Base-by-base conservation (phyloP, 2,329 filamentous ascomycete species). In the Penicillium sp. region DNA sequence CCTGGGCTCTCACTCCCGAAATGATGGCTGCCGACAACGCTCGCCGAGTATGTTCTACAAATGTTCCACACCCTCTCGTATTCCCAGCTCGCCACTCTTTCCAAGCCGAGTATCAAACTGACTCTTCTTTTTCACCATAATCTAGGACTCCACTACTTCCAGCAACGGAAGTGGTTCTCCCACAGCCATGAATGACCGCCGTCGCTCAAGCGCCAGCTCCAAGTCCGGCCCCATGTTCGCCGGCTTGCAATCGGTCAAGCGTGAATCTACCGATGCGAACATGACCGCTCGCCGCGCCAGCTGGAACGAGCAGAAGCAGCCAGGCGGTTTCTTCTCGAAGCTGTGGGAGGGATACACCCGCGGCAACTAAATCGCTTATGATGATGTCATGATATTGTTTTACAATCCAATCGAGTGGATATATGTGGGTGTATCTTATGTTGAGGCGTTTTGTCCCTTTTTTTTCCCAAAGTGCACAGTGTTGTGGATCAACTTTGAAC, bases 211-310 rank as follows among this genome's bases (percentile, higher is more conserved):
- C 42, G 55, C 42, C 1, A 35, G 52, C 42, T 59, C 59, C 2
- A 36, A 52, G 39, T 58, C 59, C n/a, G 51, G 51, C 13, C 49
- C 39, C 3, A 52, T 66, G 2, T 65, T 64, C 43, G 53, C 55
- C 24, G 66, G 68, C 28, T 61, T 76, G 50, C 66, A 67, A 4
- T 66, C 62, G 27, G 72, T 74, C 59, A 77, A 77, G 53, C 67
- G 74, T 9, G 68, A 68, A 35, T 65, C 61, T 1, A 48, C 46
- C 8, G 72, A 75, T 54, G 61, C 66, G 0, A 53, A 56, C 2
- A 57, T 68, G 36, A 54, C 60, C 5, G 65, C 62, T 2, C 62
- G 74, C 39, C 60, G 71, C 32, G 59, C 66, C 24, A 74, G 70
- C 50, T 77, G 70, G 61, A 65, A 64, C 43, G 74, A 76, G n/a